phyloP scores from a whole-genome alignment of 2,329 filamentous ascomycete genomes.

The Lasiodiplodia sp. region DNA sequence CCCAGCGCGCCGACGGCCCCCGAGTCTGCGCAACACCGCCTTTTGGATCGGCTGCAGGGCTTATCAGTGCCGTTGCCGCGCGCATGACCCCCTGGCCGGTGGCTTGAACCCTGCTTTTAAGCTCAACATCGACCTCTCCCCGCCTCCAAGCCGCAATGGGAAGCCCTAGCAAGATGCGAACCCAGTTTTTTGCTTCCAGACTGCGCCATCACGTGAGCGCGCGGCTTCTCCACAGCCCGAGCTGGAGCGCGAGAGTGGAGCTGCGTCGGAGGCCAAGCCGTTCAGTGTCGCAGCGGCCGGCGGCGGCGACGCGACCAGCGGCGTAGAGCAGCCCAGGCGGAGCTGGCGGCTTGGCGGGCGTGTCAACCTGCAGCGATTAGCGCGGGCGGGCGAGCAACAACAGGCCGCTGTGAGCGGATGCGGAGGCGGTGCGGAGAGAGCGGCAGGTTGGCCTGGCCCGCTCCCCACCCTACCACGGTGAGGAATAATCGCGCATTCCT shows the following conservation, averaged over 20 bases:
- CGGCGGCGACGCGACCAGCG: neutral
- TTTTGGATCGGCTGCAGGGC: neutral
- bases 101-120: slow-evolving; percentile 3
- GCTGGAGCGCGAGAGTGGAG: neutral
- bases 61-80: neutral
- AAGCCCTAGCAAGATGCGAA: neutral
- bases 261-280: slow-evolving; percentile 1
- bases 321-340: neutral
- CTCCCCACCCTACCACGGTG: slow-evolving; percentile 18
- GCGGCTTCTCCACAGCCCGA: neutral
- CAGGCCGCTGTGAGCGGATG: neutral
- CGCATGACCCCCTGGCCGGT: slow-evolving; percentile 5
- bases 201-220: slow-evolving; percentile 2
- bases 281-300: slow-evolving; percentile 2
- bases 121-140: neutral
- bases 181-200: neutral
- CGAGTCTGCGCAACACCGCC: neutral
- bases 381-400: neutral
- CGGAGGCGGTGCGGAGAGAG: slow-evolving; percentile 22
- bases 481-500: slow-evolving; percentile 26
- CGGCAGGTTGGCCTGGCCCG: neutral
- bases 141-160: neutral
- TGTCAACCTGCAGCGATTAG: slow-evolving; percentile 5
- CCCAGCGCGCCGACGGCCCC: neutral
- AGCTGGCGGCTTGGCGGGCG: slow-evolving; percentile 1